phyloP scores from a whole-genome alignment of 768 basidiomycete species.

The Lentinula edodes region DNA sequence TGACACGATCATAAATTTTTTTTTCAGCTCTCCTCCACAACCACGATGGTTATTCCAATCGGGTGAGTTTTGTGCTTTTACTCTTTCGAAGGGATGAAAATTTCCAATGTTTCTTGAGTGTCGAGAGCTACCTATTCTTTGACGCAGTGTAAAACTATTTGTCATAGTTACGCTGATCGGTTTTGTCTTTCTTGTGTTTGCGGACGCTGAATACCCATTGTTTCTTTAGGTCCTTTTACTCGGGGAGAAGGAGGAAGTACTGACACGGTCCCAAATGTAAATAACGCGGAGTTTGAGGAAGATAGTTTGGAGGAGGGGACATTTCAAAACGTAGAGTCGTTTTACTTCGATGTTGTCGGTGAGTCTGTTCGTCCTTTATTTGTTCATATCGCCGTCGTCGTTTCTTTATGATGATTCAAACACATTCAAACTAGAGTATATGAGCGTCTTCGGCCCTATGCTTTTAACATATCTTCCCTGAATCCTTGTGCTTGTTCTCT shows the following conservation, averaged over 20 bases:
- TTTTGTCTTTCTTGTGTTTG: constrained; percentile 15
- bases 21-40: background rate
- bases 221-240: background rate
- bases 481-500: constrained; percentile 19
- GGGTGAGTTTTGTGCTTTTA: background rate
- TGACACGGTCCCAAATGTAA: too few relatives aligned
- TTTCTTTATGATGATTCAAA: constrained; percentile 48
- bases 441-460: constrained; percentile 71
- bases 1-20: background rate
- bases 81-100: constrained; percentile 54
- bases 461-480: constrained; percentile 66
- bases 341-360: background rate
- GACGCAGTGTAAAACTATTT: constrained; percentile 53
- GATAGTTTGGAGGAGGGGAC: too few relatives aligned
- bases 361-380: background rate
- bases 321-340: too few relatives aligned
- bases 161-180: constrained; percentile 94
- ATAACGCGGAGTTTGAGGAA: too few relatives aligned
- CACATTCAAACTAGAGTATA: constrained; percentile 90
- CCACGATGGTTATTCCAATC: background rate
- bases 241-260: too few relatives aligned
- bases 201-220: background rate
- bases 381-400: constrained; percentile 1
- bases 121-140: constrained; percentile 47
- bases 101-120: constrained; percentile 41